Evolutionary conservation across 78 protist species (phyloP).

Genomic region (Thecamonas trahens): DNA sequence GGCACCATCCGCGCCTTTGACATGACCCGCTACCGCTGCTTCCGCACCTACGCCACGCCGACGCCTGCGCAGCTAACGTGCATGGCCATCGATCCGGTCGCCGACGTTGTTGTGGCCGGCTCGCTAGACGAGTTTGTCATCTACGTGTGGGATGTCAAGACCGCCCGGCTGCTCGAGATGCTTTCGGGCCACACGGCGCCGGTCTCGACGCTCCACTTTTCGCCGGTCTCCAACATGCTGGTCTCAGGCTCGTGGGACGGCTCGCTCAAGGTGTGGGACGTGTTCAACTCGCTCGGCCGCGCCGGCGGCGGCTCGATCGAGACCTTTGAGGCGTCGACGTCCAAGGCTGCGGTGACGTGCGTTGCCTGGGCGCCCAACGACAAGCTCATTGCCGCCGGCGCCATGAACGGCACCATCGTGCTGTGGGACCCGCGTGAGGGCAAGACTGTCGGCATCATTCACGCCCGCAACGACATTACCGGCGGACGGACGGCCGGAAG

Average conservation of each 20-base stretch:
- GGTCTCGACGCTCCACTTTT: not conserved
- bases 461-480: constrained; percentile 47
- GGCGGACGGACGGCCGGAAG: constrained; percentile 30
- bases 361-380: too few species aligned
- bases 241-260: constrained; percentile 81
- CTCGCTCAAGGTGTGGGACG: constrained; percentile 34
- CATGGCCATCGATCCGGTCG: constrained; percentile 79
- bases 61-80: constrained; percentile 31
- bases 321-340: too few species aligned
- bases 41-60: constrained; percentile 62
- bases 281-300: too few species aligned
- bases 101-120: constrained; percentile 86
- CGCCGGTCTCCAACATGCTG: constrained; percentile 8
- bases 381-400: constrained; percentile 38
- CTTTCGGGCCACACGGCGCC: constrained; percentile 66
- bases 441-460: constrained; percentile 48
- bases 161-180: constrained; percentile 85
- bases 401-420: constrained; percentile 67
- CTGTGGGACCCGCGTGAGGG: constrained; percentile 34
- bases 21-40: constrained; percentile 79
- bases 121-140: constrained; percentile 58
- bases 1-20: constrained; percentile 92
- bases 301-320: too few species aligned
- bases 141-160: constrained; percentile 77
- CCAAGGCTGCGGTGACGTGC: too few species aligned